These are phyloP conservation scores for Penicillium bovifimosum DNA, from an alignment of 495 filamentous ascomycete species.

Conservation along the genomic window DNA sequence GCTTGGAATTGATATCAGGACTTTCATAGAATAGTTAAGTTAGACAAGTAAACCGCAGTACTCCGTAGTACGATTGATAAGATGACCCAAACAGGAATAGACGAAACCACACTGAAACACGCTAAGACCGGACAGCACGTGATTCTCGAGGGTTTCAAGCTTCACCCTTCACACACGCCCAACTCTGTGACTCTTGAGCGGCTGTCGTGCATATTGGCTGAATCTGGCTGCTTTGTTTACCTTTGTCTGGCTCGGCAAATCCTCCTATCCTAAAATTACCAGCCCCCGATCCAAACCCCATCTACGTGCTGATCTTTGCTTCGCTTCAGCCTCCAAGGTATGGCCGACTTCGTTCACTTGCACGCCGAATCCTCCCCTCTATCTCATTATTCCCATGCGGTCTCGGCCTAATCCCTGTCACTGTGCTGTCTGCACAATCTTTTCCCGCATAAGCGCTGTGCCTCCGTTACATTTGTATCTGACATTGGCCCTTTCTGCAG, in stretches of 20 bases:
- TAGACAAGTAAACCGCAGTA: neutral
- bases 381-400: neutral
- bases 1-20: too few species aligned
- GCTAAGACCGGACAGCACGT: constrained; percentile 11
- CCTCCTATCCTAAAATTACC: neutral
- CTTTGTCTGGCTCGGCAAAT: constrained; percentile 1
- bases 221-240: neutral
- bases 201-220: constrained; percentile 3
- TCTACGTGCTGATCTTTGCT: constrained; percentile 8
- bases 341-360: constrained; percentile 5
- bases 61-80: neutral
- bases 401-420: neutral
- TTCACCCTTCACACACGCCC: constrained; percentile 15
- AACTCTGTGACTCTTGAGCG: constrained; percentile 3
- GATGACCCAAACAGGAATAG: constrained; percentile 13
- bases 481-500: constrained; percentile 28
- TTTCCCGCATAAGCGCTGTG: constrained; percentile 21
- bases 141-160: constrained; percentile 11
- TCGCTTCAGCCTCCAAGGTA: constrained; percentile 1
- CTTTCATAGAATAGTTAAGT: too few species aligned
- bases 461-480: constrained; percentile 23
- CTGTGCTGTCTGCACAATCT: constrained; percentile 2
- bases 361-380: neutral
- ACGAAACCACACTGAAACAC: constrained; percentile 32
- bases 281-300: neutral